Base-by-base conservation (phyloP, 1,284 basidiomycete genomes). In the Fistulina hepatica region DNA sequence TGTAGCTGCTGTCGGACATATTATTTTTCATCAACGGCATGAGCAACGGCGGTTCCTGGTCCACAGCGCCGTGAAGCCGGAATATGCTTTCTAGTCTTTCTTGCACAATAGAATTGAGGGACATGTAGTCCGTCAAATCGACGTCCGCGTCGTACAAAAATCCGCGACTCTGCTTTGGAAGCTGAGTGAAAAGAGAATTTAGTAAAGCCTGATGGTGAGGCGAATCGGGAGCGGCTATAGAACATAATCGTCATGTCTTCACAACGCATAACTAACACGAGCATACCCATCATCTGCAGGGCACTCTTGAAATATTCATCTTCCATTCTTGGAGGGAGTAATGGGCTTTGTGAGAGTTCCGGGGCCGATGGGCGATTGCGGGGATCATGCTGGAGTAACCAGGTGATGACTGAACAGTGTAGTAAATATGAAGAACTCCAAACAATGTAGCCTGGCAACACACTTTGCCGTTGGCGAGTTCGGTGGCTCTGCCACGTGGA, bases 251-350 rank as follows among this genome's bases (percentile, higher is more conserved):
- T n/a, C n/a, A n/a, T 16, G 5, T 9, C 35, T 26, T 9, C 23
- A 24, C 21, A 24, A 23, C 33, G 17, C 15, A 36, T 17, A 40
- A 17, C 34, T 39, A 40, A 44, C 3, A 24, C 23, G 19, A 17
- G 46, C 71, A 44, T 53, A 77, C 86, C 71, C 66, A 91, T 86
- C 54, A 88, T 69, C 28, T 71, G 67, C 35, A 91, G 54, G 2
- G 86, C 85, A 46, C 79, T 78, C 51, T 78, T 83, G 58, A 90
- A 83, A 52, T 83, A 83, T 50, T 91, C 86, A 43, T 92, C 85
- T 53, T 90, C 84, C 26, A 89, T 54, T 45, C 75, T 67, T 3
- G 76, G 69, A 5, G 85, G 82, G 15, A 95, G 59, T 33, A 95
- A 57, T 1, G 77, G 67, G 44, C 83, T 91, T 47, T 86, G 77